Conservation (phyloP, 1,284 basidiomycete species). For the Sanghuangporus sanghuang region DNA sequence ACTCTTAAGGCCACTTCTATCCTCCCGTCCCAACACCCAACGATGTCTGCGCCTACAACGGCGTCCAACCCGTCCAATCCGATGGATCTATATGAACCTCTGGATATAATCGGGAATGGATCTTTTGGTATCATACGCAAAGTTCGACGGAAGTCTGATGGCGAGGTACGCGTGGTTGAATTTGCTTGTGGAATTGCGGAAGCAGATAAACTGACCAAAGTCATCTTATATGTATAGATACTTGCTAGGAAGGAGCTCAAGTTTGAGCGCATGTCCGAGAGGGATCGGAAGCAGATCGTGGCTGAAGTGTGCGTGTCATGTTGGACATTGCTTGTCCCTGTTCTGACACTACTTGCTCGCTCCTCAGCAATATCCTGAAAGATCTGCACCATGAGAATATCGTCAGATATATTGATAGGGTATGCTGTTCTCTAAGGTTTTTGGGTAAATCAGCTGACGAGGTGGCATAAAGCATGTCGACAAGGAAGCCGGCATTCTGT, state of each 20-base stretch:
- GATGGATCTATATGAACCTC: conserved; percentile 77
- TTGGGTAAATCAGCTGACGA: background rate
- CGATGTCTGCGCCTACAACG: conserved; percentile 3
- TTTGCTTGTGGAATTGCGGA: background rate
- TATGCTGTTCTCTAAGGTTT: conserved; percentile 17
- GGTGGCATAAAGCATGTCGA: conserved; percentile 63
- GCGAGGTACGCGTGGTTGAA: conserved; percentile 52
- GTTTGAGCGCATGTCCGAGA: conserved; percentile 90
- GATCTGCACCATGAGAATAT: conserved; percentile 93
- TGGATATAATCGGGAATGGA: conserved; percentile 94
- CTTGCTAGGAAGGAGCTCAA: conserved; percentile 95
- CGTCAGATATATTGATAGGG: conserved; percentile 86
- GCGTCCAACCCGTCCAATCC: conserved; percentile 1
- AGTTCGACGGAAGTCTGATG: conserved; percentile 82
- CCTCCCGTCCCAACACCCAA: background rate
- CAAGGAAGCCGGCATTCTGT: conserved; percentile 84
- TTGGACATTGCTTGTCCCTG: background rate
- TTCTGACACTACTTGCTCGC: background rate
- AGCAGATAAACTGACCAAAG: background rate
- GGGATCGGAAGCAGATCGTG: conserved; percentile 91
- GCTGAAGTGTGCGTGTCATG: conserved; percentile 83
- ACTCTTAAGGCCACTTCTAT: background rate
- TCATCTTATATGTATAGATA: conserved; percentile 39
- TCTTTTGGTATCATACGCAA: conserved; percentile 96
- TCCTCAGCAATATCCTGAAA: conserved; percentile 85